A percentile compares a stretch with the other conserved stretches of the same genome.
Evolutionary conservation across 2,329 filamentous ascomycete species (phyloP).

Genomic region (Botryosphaeria agaves): DNA sequence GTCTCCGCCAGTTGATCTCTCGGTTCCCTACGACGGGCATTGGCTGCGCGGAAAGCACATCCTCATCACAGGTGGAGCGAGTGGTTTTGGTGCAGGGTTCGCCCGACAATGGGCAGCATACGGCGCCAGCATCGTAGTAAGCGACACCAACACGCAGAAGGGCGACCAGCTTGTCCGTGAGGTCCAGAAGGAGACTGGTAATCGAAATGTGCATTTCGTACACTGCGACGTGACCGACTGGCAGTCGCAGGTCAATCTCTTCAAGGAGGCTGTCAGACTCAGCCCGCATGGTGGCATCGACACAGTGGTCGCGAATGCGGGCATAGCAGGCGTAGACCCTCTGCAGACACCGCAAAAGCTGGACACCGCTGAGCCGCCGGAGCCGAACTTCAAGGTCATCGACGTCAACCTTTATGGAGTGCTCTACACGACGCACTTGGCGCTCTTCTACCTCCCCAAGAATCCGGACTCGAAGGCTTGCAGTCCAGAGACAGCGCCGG

Average conservation of each 20-base stretch:
- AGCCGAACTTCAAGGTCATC: slow-evolving; percentile 35
- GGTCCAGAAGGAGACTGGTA: slow-evolving; percentile 25
- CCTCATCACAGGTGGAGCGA: slow-evolving; percentile 46
- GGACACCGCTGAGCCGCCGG: slow-evolving; percentile 25
- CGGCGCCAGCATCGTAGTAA: slow-evolving; percentile 41
- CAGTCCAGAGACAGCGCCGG: slow-evolving; percentile 14
- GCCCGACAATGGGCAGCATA: slow-evolving; percentile 18
- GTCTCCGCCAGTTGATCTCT: slow-evolving; percentile 30
- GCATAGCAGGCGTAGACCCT: slow-evolving; percentile 29
- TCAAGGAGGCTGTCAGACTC: slow-evolving; percentile 37
- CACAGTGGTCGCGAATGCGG: slow-evolving; percentile 49
- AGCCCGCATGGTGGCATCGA: slow-evolving; percentile 41
- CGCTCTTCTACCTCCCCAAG: slow-evolving; percentile 38
- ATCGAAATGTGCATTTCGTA: slow-evolving; percentile 34
- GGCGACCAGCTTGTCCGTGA: slow-evolving; percentile 38
- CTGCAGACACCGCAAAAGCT: slow-evolving; percentile 33
- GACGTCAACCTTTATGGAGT: slow-evolving; percentile 48
- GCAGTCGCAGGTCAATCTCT: slow-evolving; percentile 45
- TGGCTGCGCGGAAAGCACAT: slow-evolving; percentile 38
- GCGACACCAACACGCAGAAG: slow-evolving; percentile 39
- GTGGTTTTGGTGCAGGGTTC: slow-evolving; percentile 35
- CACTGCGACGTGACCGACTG: slow-evolving; percentile 49
- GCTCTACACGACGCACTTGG: slow-evolving; percentile 47
- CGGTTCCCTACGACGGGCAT: slow-evolving; percentile 24
- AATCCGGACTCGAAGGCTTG: slow-evolving; percentile 27